These are phyloP conservation scores for Jaltomata sinuosa DNA, from an alignment of 257 asterid species.

Conservation along the genomic window DNA sequence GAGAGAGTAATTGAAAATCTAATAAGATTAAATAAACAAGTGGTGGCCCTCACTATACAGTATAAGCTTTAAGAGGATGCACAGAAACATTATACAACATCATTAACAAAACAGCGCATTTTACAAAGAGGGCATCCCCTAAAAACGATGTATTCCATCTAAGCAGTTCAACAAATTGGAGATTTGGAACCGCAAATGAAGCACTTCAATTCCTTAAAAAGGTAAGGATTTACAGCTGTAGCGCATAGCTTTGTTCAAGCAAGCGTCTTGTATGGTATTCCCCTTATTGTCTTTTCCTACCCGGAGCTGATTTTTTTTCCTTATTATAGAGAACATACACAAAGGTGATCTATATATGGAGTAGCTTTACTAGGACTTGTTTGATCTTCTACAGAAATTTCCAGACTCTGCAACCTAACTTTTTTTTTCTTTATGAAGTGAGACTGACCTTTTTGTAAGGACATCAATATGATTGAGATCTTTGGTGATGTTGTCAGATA, in stretches of 20 bases:
- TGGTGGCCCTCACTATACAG: background rate
- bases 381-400: background rate
- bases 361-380: background rate
- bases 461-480: constrained; percentile 90
- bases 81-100: background rate
- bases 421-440: background rate
- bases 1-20: background rate
- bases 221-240: background rate
- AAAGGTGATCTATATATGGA: background rate
- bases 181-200: background rate
- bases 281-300: background rate
- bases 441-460: constrained; percentile 67
- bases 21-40: background rate
- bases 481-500: constrained; percentile 72
- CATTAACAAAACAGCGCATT: background rate
- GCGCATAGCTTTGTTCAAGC: background rate
- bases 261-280: background rate
- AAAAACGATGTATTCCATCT: background rate
- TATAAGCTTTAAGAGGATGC: background rate
- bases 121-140: background rate
- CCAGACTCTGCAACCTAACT: background rate
- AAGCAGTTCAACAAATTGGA: background rate
- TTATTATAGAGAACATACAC: background rate
- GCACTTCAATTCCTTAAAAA: background rate
- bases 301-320: background rate